Percentiles rank a stretch among this genome's conserved stretches.
Conservation (phyloP, 768 basidiomycete species). For the Calocera viscosa region DNA sequence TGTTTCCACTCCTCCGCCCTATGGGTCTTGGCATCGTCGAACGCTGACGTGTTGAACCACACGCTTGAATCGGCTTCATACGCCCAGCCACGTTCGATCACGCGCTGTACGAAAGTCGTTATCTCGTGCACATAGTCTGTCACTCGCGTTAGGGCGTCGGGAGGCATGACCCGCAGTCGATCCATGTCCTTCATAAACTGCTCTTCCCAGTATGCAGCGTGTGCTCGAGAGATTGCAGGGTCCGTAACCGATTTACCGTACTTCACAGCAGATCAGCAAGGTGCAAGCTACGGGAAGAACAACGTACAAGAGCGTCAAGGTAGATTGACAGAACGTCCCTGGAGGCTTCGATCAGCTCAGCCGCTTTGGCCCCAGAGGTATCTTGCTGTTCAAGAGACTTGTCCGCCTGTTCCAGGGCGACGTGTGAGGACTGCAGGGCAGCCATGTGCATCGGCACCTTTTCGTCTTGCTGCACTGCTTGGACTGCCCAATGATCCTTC, state of each 20-base stretch:
- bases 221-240: constrained; percentile 66
- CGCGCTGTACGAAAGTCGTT: constrained; percentile 71
- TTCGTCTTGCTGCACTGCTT: constrained; percentile 66
- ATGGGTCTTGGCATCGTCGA: constrained; percentile 46
- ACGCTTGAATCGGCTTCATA: constrained; percentile 65
- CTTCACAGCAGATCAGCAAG: constrained; percentile 30
- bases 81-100: constrained; percentile 76
- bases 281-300: background rate
- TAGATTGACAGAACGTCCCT: constrained; percentile 61
- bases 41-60: constrained; percentile 79
- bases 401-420: constrained; percentile 43
- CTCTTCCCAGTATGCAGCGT: constrained; percentile 79
- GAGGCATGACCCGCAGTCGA: constrained; percentile 70
- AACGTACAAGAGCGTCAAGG: constrained; percentile 59
- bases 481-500: constrained; percentile 54
- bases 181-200: constrained; percentile 88
- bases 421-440: constrained; percentile 39
- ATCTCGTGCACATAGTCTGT: constrained; percentile 97
- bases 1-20: constrained; percentile 38
- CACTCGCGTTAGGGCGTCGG: constrained; percentile 85
- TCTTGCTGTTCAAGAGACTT: constrained; percentile 33
- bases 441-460: constrained; percentile 85
- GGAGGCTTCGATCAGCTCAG: constrained; percentile 55
- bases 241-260: constrained; percentile 70
- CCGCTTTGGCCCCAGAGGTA: constrained; percentile 35